A percentile compares a stretch with the other conserved stretches of the same genome.
Evolutionary conservation across 1,139 yeast genomes (phyloP).

Genomic region (Arxiozyma heterogenica): DNA sequence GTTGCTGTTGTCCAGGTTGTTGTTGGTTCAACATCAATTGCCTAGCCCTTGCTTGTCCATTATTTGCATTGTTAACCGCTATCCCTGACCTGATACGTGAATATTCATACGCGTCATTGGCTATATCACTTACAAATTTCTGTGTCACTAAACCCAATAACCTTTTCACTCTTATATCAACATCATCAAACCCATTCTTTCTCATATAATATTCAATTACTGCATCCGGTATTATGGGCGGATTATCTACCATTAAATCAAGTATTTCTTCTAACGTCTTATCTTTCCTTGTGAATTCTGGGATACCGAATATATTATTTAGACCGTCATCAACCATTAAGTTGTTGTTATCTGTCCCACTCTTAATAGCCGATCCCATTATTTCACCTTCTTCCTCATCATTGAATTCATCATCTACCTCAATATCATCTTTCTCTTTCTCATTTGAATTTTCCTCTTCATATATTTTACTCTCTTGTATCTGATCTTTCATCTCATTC

Average conservation of each 20-base stretch:
- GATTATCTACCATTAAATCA: slow-evolving; percentile 83
- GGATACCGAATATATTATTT: slow-evolving; percentile 43
- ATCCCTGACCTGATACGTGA: slow-evolving; percentile 80
- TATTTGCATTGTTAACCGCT: slow-evolving; percentile 72
- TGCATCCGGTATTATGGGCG: slow-evolving; percentile 95
- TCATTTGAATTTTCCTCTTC: neutral
- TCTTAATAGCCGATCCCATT: slow-evolving; percentile 7
- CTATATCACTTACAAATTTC: slow-evolving; percentile 86
- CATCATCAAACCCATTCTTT: slow-evolving; percentile 78
- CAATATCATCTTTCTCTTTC: slow-evolving; percentile 17
- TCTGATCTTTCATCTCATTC: neutral
- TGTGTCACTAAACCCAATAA: slow-evolving; percentile 91
- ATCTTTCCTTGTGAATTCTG: slow-evolving; percentile 73
- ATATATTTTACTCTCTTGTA: neutral
- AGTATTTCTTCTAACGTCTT: slow-evolving; percentile 80
- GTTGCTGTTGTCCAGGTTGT: slow-evolving; percentile 39
- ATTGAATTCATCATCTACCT: slow-evolving; percentile 34
- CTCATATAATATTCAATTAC: slow-evolving; percentile 92
- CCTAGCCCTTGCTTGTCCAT: slow-evolving; percentile 80
- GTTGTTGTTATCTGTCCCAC: slow-evolving; percentile 9
- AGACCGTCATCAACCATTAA: slow-evolving; percentile 18
- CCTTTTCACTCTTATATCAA: slow-evolving; percentile 72
- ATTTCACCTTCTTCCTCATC: slow-evolving; percentile 34
- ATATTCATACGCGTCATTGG: slow-evolving; percentile 94
- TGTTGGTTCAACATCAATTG: slow-evolving; percentile 52